Conservation (phyloP, 257 asterid genomes). For the Petunia secreta region DNA sequence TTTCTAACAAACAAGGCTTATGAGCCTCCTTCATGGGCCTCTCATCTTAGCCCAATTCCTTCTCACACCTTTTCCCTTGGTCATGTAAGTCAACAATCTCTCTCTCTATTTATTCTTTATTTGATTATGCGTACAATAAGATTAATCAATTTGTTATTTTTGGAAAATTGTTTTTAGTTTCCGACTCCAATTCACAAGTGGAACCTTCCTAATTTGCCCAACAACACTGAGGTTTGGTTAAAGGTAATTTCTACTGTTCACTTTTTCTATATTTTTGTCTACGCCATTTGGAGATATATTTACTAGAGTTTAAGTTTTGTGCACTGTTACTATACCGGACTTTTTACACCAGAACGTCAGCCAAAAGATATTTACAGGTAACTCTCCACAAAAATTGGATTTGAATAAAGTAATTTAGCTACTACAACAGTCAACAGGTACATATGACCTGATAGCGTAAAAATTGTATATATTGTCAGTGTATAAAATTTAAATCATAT, state of each 20-base stretch:
- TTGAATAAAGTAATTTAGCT: too few relatives aligned
- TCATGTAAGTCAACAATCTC: slow-evolving; percentile 50
- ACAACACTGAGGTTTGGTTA: slow-evolving; percentile 77
- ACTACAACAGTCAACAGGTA: too few relatives aligned
- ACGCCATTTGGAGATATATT: background rate
- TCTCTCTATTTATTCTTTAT: background rate
- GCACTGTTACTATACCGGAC: too few relatives aligned
- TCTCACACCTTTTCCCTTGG: slow-evolving; percentile 72
- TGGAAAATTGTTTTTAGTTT: slow-evolving; percentile 42
- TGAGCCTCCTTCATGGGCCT: slow-evolving; percentile 83
- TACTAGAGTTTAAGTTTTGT: too few relatives aligned
- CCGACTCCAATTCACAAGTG: slow-evolving; percentile 97
- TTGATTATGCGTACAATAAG: background rate
- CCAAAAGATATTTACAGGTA: too few relatives aligned
- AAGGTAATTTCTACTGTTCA: slow-evolving; percentile 57
- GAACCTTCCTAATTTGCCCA: slow-evolving; percentile 93
- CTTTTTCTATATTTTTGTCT: background rate
- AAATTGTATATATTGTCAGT: too few relatives aligned
- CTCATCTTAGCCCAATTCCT: slow-evolving; percentile 73
- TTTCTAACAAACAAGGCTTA: slow-evolving; percentile 73
- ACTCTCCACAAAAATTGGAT: too few relatives aligned
- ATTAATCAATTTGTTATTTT: slow-evolving; percentile 8
- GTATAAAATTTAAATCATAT: background rate
- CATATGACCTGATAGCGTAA: too few relatives aligned
- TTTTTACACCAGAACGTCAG: too few relatives aligned